These are phyloP conservation scores for Penicillium sp. DNA, from an alignment of 2,329 filamentous ascomycete genomes.

Conservation along the genomic window DNA sequence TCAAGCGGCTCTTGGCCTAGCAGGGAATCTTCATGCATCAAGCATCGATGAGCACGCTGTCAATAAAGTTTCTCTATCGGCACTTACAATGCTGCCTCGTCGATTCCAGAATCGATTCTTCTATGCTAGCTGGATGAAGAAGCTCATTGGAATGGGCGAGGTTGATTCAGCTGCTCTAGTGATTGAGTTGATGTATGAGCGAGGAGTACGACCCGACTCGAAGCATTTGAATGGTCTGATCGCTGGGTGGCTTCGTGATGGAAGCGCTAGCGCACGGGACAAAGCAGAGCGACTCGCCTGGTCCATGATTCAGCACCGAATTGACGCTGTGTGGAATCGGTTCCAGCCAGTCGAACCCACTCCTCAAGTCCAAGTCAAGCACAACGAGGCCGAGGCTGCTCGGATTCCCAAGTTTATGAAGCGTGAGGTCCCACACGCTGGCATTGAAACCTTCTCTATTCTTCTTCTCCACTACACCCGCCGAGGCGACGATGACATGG, in stretches of 20 bases:
- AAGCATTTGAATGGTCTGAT: conserved; percentile 81
- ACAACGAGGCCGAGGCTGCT: conserved; percentile 16
- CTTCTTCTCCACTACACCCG: conserved; percentile 70
- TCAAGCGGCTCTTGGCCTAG: conserved; percentile 38
- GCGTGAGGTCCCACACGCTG: conserved; percentile 57
- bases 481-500: conserved; percentile 56
- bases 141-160: conserved; percentile 70
- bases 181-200: conserved; percentile 70
- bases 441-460: conserved; percentile 73
- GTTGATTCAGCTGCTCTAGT: conserved; percentile 70
- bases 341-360: conserved; percentile 21
- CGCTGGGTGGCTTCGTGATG: conserved; percentile 70
- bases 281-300: conserved; percentile 69
- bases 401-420: conserved; percentile 41
- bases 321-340: conserved; percentile 58
- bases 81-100: conserved; percentile 53
- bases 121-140: conserved; percentile 84
- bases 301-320: conserved; percentile 70
- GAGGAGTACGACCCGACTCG: conserved; percentile 65
- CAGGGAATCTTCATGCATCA: conserved; percentile 41
- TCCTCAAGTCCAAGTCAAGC: conserved; percentile 28
- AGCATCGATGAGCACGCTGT: conserved; percentile 45
- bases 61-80: conserved; percentile 49
- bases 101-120: conserved; percentile 71
- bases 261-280: conserved; percentile 52